A percentile compares a stretch with the other conserved stretches of the same genome.
phyloP scores from a whole-genome alignment of 805 yeast species.

The Ascoidea asiatica region DNA sequence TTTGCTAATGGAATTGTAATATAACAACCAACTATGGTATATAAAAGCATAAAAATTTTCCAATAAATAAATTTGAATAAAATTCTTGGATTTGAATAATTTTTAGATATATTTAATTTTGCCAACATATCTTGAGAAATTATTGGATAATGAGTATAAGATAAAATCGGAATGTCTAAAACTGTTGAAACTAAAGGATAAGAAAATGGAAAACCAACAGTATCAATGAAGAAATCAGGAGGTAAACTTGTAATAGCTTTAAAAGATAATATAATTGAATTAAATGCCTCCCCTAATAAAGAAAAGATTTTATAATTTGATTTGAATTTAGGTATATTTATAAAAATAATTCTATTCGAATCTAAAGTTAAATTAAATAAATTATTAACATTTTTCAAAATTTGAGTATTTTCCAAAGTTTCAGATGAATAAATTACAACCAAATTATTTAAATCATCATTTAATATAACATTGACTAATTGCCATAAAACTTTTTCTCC shows the following conservation, averaged over 20 bases:
- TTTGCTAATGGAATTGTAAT: slow-evolving; percentile 61
- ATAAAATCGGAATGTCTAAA: slow-evolving; percentile 59
- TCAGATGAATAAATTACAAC: slow-evolving; percentile 69
- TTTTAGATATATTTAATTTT: slow-evolving; percentile 28
- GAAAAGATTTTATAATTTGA: slow-evolving; percentile 57
- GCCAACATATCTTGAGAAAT: slow-evolving; percentile 79
- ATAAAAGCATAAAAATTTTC: slow-evolving; percentile 48
- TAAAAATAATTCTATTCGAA: slow-evolving; percentile 39
- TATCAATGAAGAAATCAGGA: slow-evolving; percentile 91
- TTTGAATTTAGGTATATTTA: slow-evolving; percentile 52
- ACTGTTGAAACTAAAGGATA: slow-evolving; percentile 50
- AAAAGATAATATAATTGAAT: slow-evolving; percentile 52
- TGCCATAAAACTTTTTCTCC: slow-evolving; percentile 97
- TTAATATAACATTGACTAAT: slow-evolving; percentile 63
- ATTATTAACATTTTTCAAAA: slow-evolving; percentile 35
- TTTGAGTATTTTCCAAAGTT: slow-evolving; percentile 27
- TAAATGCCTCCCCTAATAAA: slow-evolving; percentile 76
- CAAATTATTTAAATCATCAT: slow-evolving; percentile 31
- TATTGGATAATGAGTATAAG: slow-evolving; percentile 93
- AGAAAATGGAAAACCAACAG: slow-evolving; percentile 86
- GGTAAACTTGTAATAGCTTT: slow-evolving; percentile 56
- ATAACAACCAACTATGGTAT: slow-evolving; percentile 52
- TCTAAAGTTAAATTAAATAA: slow-evolving; percentile 47
- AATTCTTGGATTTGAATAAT: slow-evolving; percentile 12
- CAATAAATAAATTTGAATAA: slow-evolving; percentile 52